Base-by-base conservation (phyloP, 2,329 filamentous ascomycete species). In the Didymosphaeria variabile region DNA sequence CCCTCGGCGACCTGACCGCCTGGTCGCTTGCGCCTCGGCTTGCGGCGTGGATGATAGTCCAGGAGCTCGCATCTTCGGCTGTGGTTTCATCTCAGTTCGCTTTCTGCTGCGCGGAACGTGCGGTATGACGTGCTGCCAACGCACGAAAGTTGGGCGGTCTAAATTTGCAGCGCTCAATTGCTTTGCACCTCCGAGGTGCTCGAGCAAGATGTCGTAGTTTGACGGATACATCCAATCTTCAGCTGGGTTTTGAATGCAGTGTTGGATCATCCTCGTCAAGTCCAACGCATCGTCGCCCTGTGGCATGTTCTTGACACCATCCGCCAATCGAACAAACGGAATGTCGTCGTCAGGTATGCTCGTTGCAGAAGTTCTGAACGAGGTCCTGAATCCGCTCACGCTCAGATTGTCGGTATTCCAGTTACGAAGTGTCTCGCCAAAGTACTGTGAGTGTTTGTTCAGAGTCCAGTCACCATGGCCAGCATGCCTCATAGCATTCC, bases 401-500 rank as follows among this genome's bases (percentile, higher is more conserved):
- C 59, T 44, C 5, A 66, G n/a, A 6, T 40, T 42, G 1, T 29
- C n/a, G 34, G 59, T 49, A 23, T 72, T 47, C 67, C 66, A 69
- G 1, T 23, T 47, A 2, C 29, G 32, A 19, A 36, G 62, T 13
- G 19, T 45, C 12, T 21, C 13, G 2, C 47, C 19, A 23, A 66
- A 63, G 53, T 59, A 69, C 12, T 42, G 47, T 8, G 50, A 5
- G 26, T 72, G 69, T 31, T 29, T 56, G 2, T 26, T 59, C 15
- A 71, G 50, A 0, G 64, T 69, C 70, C 70, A 74, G 10, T 57
- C 40, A 8, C 63, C 29, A 32, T 65, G 67, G 1, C 66, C 69
- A 0, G 59, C 68, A 12, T 54, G 47, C 5, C 64, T 49, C 70
- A 73, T 72, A 0, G 68, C 60, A 26, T 65, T 64, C 23, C 62